phyloP scores from a whole-genome alignment of 2,329 filamentous ascomycete species.

The Clonostachys byssicola region DNA sequence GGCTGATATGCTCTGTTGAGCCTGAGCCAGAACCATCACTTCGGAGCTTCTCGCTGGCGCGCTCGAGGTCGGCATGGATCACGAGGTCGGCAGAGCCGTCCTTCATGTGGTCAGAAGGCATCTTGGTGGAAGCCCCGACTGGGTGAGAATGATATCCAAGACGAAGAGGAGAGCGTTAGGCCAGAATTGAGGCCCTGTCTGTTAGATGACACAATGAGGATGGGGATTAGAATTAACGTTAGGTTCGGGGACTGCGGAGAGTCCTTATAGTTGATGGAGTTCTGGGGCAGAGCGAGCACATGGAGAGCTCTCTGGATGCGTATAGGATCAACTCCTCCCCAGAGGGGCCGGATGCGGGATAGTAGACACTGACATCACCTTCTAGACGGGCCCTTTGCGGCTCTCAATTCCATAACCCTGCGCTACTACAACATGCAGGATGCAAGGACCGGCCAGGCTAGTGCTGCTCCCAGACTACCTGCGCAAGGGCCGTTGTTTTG shows the following conservation, averaged over 20 bases:
- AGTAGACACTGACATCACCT: too few relatives aligned
- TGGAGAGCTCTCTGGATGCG: too few relatives aligned
- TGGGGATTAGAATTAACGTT: too few relatives aligned
- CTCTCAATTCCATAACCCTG: neutral
- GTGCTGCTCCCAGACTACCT: neutral
- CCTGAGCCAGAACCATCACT: neutral
- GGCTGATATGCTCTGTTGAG: neutral
- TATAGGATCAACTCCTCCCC: too few relatives aligned
- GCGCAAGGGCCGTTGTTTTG: neutral
- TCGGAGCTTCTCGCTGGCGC: slow-evolving; percentile 26
- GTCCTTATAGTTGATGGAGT: too few relatives aligned
- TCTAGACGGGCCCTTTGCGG: too few relatives aligned
- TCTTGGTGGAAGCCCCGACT: neutral
- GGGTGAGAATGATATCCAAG: neutral
- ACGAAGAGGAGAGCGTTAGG: neutral
- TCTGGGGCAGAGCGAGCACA: too few relatives aligned
- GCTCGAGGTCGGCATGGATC: slow-evolving; percentile 20
- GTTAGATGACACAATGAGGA: neutral
- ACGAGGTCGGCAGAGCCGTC: slow-evolving; percentile 31
- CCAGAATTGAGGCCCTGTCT: neutral
- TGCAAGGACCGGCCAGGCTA: neutral
- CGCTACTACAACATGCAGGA: neutral
- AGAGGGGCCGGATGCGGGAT: too few relatives aligned
- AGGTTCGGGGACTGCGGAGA: too few relatives aligned
- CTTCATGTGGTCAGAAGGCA: slow-evolving; percentile 16